These are phyloP conservation scores for Chamaenerion angustifolium DNA, from an alignment of 345 rosid genomes.

Conservation along the genomic window DNA sequence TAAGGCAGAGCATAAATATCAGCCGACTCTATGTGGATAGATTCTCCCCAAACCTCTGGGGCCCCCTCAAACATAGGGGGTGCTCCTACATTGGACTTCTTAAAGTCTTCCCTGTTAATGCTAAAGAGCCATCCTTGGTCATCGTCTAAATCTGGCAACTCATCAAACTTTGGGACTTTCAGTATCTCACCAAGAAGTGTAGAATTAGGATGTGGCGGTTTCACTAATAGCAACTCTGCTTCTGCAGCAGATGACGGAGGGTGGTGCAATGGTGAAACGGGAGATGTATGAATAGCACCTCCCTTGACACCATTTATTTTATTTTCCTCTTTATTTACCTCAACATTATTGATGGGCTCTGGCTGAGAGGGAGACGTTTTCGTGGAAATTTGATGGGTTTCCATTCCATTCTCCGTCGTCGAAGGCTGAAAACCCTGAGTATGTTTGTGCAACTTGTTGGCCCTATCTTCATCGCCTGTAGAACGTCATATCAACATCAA, in stretches of 20 bases:
- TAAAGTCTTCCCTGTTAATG: slow-evolving; percentile 11
- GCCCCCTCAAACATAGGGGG: slow-evolving; percentile 14
- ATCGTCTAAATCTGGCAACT: slow-evolving; percentile 22
- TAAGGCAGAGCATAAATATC: slow-evolving; percentile 60
- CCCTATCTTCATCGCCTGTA: slow-evolving; percentile 32
- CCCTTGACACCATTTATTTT: slow-evolving; percentile 30
- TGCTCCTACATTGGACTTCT: slow-evolving; percentile 19
- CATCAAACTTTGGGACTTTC: slow-evolving; percentile 44
- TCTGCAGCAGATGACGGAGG: slow-evolving; percentile 12
- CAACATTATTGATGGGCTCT: slow-evolving; percentile 12
- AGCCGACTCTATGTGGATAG: slow-evolving; percentile 43
- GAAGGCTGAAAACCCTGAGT: slow-evolving; percentile 14
- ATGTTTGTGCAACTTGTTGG: slow-evolving; percentile 31
- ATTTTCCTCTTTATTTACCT: slow-evolving; percentile 23
- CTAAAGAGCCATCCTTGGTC: slow-evolving; percentile 59
- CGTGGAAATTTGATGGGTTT: slow-evolving; percentile 15
- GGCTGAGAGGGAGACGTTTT: slow-evolving; percentile 14
- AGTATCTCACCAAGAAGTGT: slow-evolving; percentile 44
- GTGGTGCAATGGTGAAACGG: slow-evolving; percentile 10
- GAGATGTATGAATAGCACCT: slow-evolving; percentile 14
- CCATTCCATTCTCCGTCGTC: slow-evolving; percentile 30
- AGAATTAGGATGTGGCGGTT: slow-evolving; percentile 38
- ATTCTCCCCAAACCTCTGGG: slow-evolving; percentile 51
- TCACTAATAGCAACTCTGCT: slow-evolving; percentile 11
- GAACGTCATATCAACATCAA: slow-evolving; percentile 5